These are phyloP conservation scores for Gentiana straminea DNA, from an alignment of 257 asterid genomes.

Conservation along the genomic window DNA sequence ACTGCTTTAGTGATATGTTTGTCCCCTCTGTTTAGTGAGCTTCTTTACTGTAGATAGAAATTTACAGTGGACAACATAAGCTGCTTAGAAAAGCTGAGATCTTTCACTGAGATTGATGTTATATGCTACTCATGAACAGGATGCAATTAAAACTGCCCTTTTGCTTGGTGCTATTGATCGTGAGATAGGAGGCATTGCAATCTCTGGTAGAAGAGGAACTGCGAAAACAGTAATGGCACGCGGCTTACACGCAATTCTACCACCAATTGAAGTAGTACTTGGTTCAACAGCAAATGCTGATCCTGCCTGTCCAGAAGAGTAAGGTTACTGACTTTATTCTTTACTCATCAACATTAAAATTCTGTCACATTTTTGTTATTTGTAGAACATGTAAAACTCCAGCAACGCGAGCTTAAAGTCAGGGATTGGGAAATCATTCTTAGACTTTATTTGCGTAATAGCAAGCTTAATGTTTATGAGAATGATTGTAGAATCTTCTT, in stretches of 20 bases:
- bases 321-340: conserved; percentile 23
- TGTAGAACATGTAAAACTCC: too few species aligned
- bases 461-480: too few species aligned
- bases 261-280: conserved; percentile 84
- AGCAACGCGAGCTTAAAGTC: too few species aligned
- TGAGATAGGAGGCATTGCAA: conserved; percentile 94
- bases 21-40: not conserved
- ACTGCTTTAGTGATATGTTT: not conserved
- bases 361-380: too few species aligned
- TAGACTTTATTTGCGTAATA: too few species aligned
- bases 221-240: conserved; percentile 99
- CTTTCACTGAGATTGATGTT: conserved; percentile 8
- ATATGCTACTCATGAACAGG: conserved; percentile 35
- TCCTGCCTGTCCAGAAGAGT: conserved; percentile 76
- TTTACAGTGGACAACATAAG: not conserved
- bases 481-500: too few species aligned
- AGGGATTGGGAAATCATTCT: too few species aligned
- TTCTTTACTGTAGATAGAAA: not conserved
- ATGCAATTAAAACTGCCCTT: conserved; percentile 93
- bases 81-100: not conserved
- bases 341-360: too few species aligned
- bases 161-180: conserved; percentile 96
- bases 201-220: conserved; percentile 95
- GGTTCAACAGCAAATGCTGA: conserved; percentile 86
- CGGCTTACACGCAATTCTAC: conserved; percentile 92